Conservation (phyloP, 2,329 filamentous ascomycete species). For the Mycocentrospora acerina region DNA sequence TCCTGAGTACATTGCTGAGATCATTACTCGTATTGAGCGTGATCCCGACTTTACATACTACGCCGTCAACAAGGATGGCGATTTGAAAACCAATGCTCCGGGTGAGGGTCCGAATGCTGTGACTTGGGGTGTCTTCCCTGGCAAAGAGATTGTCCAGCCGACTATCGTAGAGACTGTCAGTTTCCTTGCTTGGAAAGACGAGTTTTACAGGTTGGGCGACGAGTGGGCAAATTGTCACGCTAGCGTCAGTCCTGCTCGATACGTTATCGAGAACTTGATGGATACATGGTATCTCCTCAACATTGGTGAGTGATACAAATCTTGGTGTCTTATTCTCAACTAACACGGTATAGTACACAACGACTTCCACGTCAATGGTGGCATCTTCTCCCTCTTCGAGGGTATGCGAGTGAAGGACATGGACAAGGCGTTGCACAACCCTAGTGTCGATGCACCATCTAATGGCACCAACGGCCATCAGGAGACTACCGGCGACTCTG, state of each 20-base stretch:
- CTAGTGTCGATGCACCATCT: constrained; percentile 11
- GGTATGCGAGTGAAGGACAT: constrained; percentile 70
- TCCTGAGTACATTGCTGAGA: constrained; percentile 73
- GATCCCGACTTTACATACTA: constrained; percentile 90
- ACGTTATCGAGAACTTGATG: constrained; percentile 80
- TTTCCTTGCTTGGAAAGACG: constrained; percentile 98
- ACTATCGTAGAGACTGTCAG: constrained; percentile 99
- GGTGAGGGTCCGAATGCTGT: constrained; percentile 93
- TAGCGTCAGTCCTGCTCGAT: constrained; percentile 71
- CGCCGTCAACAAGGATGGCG: constrained; percentile 80
- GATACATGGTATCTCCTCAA: constrained; percentile 92
- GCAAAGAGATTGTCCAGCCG: constrained; percentile 98
- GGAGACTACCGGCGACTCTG: constrained; percentile 8
- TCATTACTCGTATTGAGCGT: constrained; percentile 75
- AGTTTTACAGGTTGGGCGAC: constrained; percentile 87
- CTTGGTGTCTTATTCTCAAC: neutral
- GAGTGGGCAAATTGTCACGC: constrained; percentile 95
- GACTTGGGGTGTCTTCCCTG: constrained; percentile 98
- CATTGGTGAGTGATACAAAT: constrained; percentile 66
- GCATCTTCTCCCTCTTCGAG: constrained; percentile 84
- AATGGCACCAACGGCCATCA: constrained; percentile 9
- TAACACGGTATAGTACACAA: constrained; percentile 73
- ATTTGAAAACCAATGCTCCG: constrained; percentile 80
- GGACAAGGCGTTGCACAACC: constrained; percentile 46
- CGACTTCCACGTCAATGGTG: constrained; percentile 83